phyloP scores from a whole-genome alignment of 305 asterid genomes.

The Coffea humblotiana region DNA sequence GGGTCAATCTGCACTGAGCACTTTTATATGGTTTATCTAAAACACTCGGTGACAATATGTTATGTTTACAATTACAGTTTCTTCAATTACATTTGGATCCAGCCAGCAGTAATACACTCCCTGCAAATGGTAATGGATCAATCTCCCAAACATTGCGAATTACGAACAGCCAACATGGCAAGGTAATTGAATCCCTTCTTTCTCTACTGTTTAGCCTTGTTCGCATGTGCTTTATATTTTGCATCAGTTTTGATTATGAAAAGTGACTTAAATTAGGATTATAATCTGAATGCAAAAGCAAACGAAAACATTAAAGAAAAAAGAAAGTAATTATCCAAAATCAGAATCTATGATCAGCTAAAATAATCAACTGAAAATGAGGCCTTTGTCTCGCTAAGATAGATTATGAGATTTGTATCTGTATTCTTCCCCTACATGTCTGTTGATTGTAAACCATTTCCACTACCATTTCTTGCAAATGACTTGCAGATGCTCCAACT shows the following conservation, averaged over 20 bases:
- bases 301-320: no score
- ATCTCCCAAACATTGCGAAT: slow-evolving; percentile 73
- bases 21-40: neutral
- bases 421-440: neutral
- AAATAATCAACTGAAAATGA: no score
- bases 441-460: neutral
- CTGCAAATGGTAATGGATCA: slow-evolving; percentile 60
- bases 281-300: no score
- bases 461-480: neutral
- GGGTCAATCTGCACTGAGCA: neutral
- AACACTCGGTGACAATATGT: neutral
- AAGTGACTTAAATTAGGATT: no score
- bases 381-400: neutral
- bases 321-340: no score
- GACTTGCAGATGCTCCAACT: neutral
- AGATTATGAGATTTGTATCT: neutral
- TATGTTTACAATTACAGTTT: slow-evolving; percentile 43
- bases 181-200: slow-evolving; percentile 48
- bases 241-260: no score
- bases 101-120: slow-evolving; percentile 82
- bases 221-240: no score
- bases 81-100: slow-evolving; percentile 97
- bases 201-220: neutral
- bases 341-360: no score
- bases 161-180: slow-evolving; percentile 86